Evolutionary conservation across 805 yeast genomes (phyloP).

Genomic region (Teunomyces barrocoloradensis): DNA sequence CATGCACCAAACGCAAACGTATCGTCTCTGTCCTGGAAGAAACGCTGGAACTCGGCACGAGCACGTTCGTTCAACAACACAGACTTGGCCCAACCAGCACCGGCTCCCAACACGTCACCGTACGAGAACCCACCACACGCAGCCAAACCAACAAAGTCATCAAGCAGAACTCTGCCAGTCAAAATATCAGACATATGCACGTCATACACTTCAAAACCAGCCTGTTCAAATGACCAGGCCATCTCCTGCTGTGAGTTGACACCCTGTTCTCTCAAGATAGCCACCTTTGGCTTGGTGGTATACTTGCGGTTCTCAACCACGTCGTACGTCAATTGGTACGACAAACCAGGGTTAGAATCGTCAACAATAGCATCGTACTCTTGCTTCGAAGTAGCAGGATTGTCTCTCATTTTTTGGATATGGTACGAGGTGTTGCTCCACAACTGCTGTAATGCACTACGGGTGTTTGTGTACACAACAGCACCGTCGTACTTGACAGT

Average conservation of each 20-base stretch:
- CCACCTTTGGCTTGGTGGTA: constrained; percentile 73
- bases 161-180: constrained; percentile 65
- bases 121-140: constrained; percentile 99
- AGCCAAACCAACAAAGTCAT: constrained; percentile 86
- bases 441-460: constrained; percentile 71
- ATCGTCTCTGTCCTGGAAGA: constrained; percentile 83
- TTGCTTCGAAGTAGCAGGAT: constrained; percentile 86
- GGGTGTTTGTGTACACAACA: constrained; percentile 48
- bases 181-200: constrained; percentile 95
- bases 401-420: constrained; percentile 89
- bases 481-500: constrained; percentile 46
- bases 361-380: constrained; percentile 75
- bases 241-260: constrained; percentile 97
- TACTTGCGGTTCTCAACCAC: constrained; percentile 27
- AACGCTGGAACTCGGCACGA: constrained; percentile 69
- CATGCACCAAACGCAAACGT: constrained; percentile 98
- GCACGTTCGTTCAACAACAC: constrained; percentile 80
- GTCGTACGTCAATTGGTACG: constrained; percentile 72
- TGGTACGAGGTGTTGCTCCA: constrained; percentile 91
- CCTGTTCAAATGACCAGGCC: constrained; percentile 95
- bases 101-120: constrained; percentile 98
- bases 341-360: constrained; percentile 85
- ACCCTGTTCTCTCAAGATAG: constrained; percentile 97
- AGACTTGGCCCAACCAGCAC: constrained; percentile 98
- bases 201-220: constrained; percentile 92